These are phyloP conservation scores for Annulohypoxylon moriforme DNA, from an alignment of 495 filamentous ascomycete species.

Conservation along the genomic window DNA sequence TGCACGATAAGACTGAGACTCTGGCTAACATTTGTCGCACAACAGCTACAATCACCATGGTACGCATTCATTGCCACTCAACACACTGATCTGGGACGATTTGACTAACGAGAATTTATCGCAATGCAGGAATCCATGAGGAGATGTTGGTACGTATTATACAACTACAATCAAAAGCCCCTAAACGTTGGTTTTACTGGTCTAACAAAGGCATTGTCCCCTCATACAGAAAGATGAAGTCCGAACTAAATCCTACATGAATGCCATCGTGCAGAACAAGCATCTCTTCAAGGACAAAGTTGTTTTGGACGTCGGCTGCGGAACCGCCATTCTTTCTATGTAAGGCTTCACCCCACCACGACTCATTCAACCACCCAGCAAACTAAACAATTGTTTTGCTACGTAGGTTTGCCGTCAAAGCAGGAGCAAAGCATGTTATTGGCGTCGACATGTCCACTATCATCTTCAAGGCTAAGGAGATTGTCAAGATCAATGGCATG, in stretches of 20 bases:
- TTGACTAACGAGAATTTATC: conserved; percentile 48
- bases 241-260: conserved; percentile 92
- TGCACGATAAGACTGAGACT: conserved; percentile 18
- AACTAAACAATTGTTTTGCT: conserved; percentile 21
- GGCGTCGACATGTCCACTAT: conserved; percentile 95
- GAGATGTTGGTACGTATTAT: conserved; percentile 89
- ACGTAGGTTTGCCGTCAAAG: conserved; percentile 82
- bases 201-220: conserved; percentile 33
- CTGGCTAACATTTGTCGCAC: conserved; percentile 48
- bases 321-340: conserved; percentile 93
- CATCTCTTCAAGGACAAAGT: conserved; percentile 89
- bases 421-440: conserved; percentile 89
- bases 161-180: conserved; percentile 5
- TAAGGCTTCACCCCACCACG: conserved; percentile 43
- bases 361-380: background rate
- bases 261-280: conserved; percentile 95
- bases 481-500: conserved; percentile 83
- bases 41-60: conserved; percentile 94
- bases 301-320: conserved; percentile 93
- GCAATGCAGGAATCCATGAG: conserved; percentile 84
- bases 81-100: conserved; percentile 3
- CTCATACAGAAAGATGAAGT: conserved; percentile 91
- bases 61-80: conserved; percentile 56
- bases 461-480: conserved; percentile 87
- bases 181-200: conserved; percentile 10